phyloP scores from a whole-genome alignment of 108 stramenopile species.

The Cyclotella baltica region DNA sequence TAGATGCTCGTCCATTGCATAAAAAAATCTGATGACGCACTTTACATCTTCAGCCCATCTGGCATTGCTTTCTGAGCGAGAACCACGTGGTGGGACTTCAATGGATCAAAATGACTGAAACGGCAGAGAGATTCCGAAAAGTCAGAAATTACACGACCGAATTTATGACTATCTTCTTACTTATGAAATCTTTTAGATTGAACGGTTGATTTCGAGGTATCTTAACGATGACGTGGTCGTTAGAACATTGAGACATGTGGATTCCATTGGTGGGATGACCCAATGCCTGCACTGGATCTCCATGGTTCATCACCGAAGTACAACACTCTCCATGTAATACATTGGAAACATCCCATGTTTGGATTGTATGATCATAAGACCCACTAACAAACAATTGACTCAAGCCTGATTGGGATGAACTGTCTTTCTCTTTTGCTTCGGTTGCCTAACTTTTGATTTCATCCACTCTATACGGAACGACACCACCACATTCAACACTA shows the following conservation, averaged over 20 bases:
- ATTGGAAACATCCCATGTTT: constrained; percentile 75
- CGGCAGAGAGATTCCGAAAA: neutral
- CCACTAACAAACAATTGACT: constrained; percentile 71
- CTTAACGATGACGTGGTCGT: no score
- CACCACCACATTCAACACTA: constrained; percentile 27
- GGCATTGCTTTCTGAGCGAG: no score
- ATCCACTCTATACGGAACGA: constrained; percentile 39
- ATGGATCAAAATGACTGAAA: no score
- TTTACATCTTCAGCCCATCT: no score
- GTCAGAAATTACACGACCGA: neutral
- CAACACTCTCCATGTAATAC: constrained; percentile 57
- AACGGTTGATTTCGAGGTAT: no score
- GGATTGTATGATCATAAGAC: constrained; percentile 88
- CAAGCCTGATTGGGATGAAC: constrained; percentile 39
- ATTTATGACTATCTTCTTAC: no score
- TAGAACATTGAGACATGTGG: no score
- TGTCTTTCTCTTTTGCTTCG: constrained; percentile 1
- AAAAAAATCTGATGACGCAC: no score
- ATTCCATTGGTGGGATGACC: no score
- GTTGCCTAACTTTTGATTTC: constrained; percentile 19
- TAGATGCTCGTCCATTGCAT: no score
- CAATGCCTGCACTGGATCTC: constrained; percentile 82
- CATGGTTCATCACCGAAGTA: constrained; percentile 75
- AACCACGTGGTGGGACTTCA: no score
- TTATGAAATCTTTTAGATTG: no score